A percentile compares a stretch with the other conserved stretches of the same genome.
These are phyloP conservation scores for Xylaria cubensis DNA, from an alignment of 495 filamentous ascomycete species.

Conservation along the genomic window DNA sequence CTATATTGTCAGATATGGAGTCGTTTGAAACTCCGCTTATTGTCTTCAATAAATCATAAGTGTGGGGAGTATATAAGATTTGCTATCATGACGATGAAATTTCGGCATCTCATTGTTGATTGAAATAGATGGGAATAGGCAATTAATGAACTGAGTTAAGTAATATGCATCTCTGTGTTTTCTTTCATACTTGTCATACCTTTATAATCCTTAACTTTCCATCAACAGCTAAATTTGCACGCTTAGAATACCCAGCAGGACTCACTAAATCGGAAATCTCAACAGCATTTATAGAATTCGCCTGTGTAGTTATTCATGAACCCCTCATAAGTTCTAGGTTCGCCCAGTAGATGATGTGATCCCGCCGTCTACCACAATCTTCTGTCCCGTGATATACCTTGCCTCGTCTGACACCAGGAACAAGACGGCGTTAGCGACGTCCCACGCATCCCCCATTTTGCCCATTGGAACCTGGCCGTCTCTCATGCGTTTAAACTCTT, in stretches of 20 bases:
- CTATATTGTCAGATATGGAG: background rate
- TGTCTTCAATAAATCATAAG: background rate
- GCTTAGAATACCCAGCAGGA: background rate
- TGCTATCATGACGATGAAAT: background rate
- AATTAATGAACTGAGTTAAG: background rate
- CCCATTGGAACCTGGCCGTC: constrained; percentile 32
- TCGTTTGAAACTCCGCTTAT: background rate
- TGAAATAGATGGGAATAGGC: background rate
- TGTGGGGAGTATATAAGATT: background rate
- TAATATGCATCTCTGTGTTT: background rate
- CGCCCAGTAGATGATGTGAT: constrained; percentile 23
- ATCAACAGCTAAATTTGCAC: background rate
- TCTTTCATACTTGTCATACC: background rate
- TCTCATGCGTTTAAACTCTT: constrained; percentile 1
- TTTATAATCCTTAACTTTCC: background rate
- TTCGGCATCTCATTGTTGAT: background rate
- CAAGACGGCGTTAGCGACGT: constrained; percentile 52
- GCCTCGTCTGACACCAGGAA: constrained; percentile 55
- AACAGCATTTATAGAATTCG: background rate
- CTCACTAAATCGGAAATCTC: background rate
- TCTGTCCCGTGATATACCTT: constrained; percentile 47
- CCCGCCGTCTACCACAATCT: constrained; percentile 54
- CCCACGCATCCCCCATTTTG: constrained; percentile 46
- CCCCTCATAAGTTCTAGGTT: constrained; percentile 4
- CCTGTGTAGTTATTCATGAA: no score